These are phyloP conservation scores for Fereydounia khargensis DNA, from an alignment of 1,284 basidiomycete genomes.

Conservation along the genomic window DNA sequence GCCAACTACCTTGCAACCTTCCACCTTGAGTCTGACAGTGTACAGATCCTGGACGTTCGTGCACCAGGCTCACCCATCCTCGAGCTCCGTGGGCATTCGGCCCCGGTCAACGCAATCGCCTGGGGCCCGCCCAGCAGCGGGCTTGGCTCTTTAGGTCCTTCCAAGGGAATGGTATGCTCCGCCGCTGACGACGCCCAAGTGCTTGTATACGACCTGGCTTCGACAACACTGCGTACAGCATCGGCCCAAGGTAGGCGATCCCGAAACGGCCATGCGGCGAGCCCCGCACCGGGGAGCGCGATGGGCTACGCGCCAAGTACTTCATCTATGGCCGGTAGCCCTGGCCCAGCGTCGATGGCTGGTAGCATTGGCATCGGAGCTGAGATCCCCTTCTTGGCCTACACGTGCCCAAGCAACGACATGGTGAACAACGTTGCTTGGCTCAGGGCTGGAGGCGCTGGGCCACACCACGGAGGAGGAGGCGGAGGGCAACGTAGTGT, in stretches of 20 bases:
- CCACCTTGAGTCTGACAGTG: constrained; percentile 50
- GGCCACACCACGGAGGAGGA: constrained; percentile 20
- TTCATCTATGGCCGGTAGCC: constrained; percentile 26
- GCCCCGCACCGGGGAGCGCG: constrained; percentile 25
- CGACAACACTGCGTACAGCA: constrained; percentile 49
- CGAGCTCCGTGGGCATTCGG: constrained; percentile 52
- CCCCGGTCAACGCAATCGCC: constrained; percentile 51
- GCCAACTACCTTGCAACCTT: constrained; percentile 58
- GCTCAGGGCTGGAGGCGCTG: constrained; percentile 34
- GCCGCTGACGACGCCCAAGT: constrained; percentile 54
- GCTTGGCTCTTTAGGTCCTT: constrained; percentile 34
- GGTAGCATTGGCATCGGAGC: constrained; percentile 41
- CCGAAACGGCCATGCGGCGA: constrained; percentile 43
- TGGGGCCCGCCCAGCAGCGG: constrained; percentile 54
- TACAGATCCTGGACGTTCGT: constrained; percentile 56
- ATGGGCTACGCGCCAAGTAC: constrained; percentile 25
- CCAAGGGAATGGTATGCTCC: constrained; percentile 57
- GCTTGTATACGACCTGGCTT: constrained; percentile 54
- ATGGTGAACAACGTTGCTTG: constrained; percentile 57
- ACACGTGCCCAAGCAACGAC: constrained; percentile 44
- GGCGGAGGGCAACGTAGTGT: constrained; percentile 34
- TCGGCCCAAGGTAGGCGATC: constrained; percentile 53
- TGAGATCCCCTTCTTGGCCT: constrained; percentile 52
- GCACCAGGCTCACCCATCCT: constrained; percentile 55
- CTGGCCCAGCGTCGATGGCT: constrained; percentile 25